Evolutionary conservation across 768 basidiomycete genomes (phyloP).

Genomic region (Fomitopsis serialis): DNA sequence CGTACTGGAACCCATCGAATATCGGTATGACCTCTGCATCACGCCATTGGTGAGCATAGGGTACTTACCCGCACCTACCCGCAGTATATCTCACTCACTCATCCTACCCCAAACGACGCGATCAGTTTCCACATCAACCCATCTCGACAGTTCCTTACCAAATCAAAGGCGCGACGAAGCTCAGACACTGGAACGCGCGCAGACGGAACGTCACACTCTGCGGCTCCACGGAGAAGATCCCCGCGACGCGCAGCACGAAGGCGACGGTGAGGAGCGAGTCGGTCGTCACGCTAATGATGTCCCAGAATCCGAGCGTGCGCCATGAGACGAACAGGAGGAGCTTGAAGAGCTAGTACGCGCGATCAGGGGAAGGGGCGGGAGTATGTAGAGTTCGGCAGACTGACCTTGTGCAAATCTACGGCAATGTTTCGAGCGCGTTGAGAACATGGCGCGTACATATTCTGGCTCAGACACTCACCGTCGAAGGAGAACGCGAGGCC

Average conservation of each 20-base stretch:
- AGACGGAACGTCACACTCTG: slow-evolving; percentile 40
- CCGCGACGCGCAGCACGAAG: slow-evolving; percentile 65
- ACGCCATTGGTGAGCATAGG: not conserved
- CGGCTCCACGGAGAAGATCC: slow-evolving; percentile 34
- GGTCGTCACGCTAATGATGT: slow-evolving; percentile 61
- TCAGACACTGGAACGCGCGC: slow-evolving; percentile 82
- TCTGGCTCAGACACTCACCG: slow-evolving; percentile 47
- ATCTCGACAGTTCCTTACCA: slow-evolving; percentile 48
- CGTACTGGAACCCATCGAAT: slow-evolving; percentile 77
- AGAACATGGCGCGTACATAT: too few species aligned
- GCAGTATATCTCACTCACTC: slow-evolving; percentile 47
- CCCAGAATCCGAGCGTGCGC: slow-evolving; percentile 83
- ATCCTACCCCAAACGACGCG: slow-evolving; percentile 46
- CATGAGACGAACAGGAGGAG: slow-evolving; percentile 72
- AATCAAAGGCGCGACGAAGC: slow-evolving; percentile 83
- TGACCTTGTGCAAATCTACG: slow-evolving; percentile 52
- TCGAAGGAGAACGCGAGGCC: slow-evolving; percentile 73
- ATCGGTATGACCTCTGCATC: slow-evolving; percentile 69
- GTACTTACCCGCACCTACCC: not conserved
- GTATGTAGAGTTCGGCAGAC: not conserved
- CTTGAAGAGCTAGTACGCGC: slow-evolving; percentile 50
- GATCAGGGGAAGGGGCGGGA: not conserved
- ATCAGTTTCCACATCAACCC: not conserved
- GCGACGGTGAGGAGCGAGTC: slow-evolving; percentile 69
- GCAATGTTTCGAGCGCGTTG: too few species aligned